A percentile compares a stretch with the other conserved stretches of the same genome.
These are phyloP conservation scores for Exophiala sp. DNA, from an alignment of 2,329 filamentous ascomycete species.

Conservation along the genomic window DNA sequence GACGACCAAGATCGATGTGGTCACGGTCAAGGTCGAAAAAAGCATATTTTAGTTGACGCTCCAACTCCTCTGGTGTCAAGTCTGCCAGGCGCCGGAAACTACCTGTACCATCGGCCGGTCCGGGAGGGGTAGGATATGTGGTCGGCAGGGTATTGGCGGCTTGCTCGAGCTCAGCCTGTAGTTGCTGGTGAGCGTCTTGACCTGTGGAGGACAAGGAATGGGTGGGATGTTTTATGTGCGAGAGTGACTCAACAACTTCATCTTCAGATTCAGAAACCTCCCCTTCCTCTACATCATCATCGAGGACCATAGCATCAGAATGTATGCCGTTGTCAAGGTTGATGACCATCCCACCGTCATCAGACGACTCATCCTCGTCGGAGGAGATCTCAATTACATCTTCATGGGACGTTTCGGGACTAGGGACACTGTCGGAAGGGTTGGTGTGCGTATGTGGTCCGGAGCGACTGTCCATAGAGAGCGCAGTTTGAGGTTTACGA, in stretches of 20 bases:
- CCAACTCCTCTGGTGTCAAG: constrained; percentile 36
- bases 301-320: constrained; percentile 6
- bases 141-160: not conserved
- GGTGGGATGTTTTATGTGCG: constrained; percentile 1
- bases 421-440: not conserved
- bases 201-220: constrained; percentile 3
- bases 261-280: constrained; percentile 4
- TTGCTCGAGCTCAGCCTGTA: constrained; percentile 12
- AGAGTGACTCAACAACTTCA: constrained; percentile 2
- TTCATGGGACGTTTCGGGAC: constrained; percentile 8
- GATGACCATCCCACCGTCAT: constrained; percentile 39
- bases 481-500: constrained; percentile 6
- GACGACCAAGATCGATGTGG: constrained; percentile 38
- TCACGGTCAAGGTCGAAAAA: constrained; percentile 37
- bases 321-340: constrained; percentile 34
- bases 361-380: constrained; percentile 29
- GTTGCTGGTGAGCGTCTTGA: constrained; percentile 10
- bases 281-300: constrained; percentile 7
- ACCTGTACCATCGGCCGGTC: not conserved
- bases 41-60: constrained; percentile 37
- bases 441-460: not conserved
- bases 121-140: not conserved
- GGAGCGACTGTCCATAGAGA: not conserved
- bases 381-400: constrained; percentile 30
- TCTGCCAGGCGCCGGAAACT: constrained; percentile 32